Base-by-base conservation (phyloP, 805 yeast genomes). In the Grigorovia humatica region DNA sequence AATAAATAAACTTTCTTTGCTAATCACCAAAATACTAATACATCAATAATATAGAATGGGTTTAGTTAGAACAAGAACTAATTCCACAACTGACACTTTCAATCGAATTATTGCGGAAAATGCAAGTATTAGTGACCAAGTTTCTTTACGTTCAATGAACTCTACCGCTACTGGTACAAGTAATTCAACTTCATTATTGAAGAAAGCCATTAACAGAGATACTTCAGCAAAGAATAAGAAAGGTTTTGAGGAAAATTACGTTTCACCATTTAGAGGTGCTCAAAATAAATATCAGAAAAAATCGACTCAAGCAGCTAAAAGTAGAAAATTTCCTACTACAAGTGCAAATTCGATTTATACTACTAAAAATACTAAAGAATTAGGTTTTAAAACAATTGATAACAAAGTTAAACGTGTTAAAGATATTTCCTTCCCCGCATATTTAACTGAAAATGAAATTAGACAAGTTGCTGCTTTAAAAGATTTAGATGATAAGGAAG, bases 381-480 rank as follows among this genome's bases (percentile, higher is more conserved):
- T 61, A 44, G 69, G 69, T 23, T 65, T 59, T 50, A 59, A 57
- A 13, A 58, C 52, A 17, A 47, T 65, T 1, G 52, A 48, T 18
- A 57, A 55, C 23, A 44, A 49, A 0, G 54, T 58, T 13, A 58
- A 55, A 38, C 52, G 63, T 18, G 65, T 67, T 4, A 65, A 60
- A 52, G 70, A 66, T 51, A 64, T 66, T 19, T 54, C 55, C 13
- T 63, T 66, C 48, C 70, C 70, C 2, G 30, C 54, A 12, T 59
- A 60, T 48, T 48, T 66, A 45, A 52, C 55, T 20, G 57, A 61
- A 17, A 64, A 58, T 49, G 69, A 65, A 55, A 51, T 44, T 35
- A 61, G 62, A 48, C 70, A 66, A 51, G 51, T 53, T 9, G 49
- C 47, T 38, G 32, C 53, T 17, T 50, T 66, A 44, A 51, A 48